Percentiles rank a stretch among this genome's conserved stretches.
These are phyloP conservation scores for Neltuma alba DNA, from an alignment of 306 rosid species.

Conservation along the genomic window DNA sequence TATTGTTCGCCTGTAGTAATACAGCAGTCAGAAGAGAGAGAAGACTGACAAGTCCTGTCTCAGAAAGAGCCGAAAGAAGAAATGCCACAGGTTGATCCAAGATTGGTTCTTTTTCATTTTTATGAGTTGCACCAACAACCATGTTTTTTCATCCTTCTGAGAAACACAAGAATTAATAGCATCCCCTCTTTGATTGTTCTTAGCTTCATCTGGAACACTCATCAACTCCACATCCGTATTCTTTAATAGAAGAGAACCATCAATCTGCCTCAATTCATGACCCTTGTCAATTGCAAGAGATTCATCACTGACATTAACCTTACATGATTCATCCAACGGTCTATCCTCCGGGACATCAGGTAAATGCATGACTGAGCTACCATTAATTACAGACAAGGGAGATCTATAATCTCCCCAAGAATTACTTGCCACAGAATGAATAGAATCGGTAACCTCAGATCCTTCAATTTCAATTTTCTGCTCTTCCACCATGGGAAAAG, in stretches of 20 bases:
- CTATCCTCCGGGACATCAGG: conserved; percentile 84
- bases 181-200: conserved; percentile 51
- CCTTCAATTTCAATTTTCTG: conserved; percentile 53
- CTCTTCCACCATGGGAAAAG: conserved; percentile 41
- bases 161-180: conserved; percentile 43
- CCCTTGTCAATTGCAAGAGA: conserved; percentile 42
- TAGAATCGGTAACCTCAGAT: conserved; percentile 47
- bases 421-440: conserved; percentile 43
- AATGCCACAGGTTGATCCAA: conserved; percentile 68
- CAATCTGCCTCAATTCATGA: conserved; percentile 51
- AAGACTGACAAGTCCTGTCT: conserved; percentile 95
- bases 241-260: conserved; percentile 43
- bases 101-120: conserved; percentile 48
- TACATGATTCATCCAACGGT: conserved; percentile 57
- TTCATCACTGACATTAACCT: conserved; percentile 44
- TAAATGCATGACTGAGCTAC: conserved; percentile 52
- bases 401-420: conserved; percentile 48
- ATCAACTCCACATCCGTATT: conserved; percentile 38
- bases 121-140: conserved; percentile 44
- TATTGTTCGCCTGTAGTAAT: conserved; percentile 90
- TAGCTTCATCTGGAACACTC: conserved; percentile 44
- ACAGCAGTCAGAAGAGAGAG: conserved; percentile 94
- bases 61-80: conserved; percentile 85
- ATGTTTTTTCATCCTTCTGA: conserved; percentile 57
- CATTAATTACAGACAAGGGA: conserved; percentile 45